A percentile compares a stretch with the other conserved stretches of the same genome.
These are phyloP conservation scores for Termitomyces sp. DNA, from an alignment of 768 basidiomycete species.

Conservation along the genomic window DNA sequence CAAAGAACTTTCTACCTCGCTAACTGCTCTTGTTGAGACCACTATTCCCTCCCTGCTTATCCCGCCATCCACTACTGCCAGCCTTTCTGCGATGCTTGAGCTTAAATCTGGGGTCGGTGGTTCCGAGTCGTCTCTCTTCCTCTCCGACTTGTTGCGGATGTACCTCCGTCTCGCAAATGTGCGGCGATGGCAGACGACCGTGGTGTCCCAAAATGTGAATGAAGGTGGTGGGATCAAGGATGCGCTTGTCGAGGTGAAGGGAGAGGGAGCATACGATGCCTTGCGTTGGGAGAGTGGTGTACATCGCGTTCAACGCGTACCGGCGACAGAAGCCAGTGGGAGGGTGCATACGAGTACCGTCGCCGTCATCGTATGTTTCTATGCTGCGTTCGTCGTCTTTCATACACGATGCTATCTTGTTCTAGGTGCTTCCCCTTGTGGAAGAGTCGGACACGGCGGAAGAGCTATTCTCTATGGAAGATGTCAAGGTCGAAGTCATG, in stretches of 20 bases:
- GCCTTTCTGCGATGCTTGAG: conserved; percentile 79
- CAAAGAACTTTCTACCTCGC: conserved; percentile 30
- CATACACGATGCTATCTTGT: not conserved
- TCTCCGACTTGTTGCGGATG: conserved; percentile 74
- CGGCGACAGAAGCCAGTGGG: conserved; percentile 83
- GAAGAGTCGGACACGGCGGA: conserved; percentile 62
- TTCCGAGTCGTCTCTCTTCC: conserved; percentile 79
- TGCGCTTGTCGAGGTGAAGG: conserved; percentile 75
- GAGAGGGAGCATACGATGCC: conserved; percentile 70
- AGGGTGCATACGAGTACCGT: conserved; percentile 91
- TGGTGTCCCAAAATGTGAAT: conserved; percentile 53
- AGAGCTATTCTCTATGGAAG: conserved; percentile 75
- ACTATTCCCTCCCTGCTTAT: conserved; percentile 71
- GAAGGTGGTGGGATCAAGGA: conserved; percentile 70
- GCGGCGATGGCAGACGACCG: conserved; percentile 51
- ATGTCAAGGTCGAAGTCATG: conserved; percentile 92
- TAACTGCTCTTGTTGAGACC: conserved; percentile 27
- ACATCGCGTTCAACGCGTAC: conserved; percentile 92
- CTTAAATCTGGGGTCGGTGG: conserved; percentile 93
- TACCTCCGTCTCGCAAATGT: conserved; percentile 63
- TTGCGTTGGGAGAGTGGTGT: conserved; percentile 93
- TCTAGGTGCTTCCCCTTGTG: conserved; percentile 76
- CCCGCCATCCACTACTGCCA: conserved; percentile 59
- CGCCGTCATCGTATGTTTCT: conserved; percentile 64
- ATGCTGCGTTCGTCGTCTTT: not conserved